These are phyloP conservation scores for Cucumis variabilis DNA, from an alignment of 331 rosid genomes.

Conservation along the genomic window DNA sequence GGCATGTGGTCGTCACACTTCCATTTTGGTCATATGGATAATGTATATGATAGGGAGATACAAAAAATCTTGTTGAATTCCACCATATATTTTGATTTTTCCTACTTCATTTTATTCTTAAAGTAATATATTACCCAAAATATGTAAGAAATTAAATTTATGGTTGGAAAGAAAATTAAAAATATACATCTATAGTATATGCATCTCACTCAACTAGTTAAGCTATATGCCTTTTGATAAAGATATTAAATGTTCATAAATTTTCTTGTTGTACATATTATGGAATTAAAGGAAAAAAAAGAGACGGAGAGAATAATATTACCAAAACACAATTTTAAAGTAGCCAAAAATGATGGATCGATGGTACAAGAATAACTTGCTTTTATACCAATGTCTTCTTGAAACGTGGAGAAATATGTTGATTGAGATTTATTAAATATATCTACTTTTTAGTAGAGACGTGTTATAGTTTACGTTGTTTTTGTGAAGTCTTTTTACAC, in stretches of 20 bases:
- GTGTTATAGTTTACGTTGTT: not conserved
- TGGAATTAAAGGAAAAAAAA: too few relatives aligned
- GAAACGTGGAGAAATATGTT: not conserved
- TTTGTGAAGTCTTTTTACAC: not conserved
- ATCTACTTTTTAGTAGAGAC: not conserved
- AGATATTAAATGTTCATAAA: too few relatives aligned
- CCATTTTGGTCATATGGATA: conserved; percentile 17
- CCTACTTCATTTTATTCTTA: too few relatives aligned
- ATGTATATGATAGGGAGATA: not conserved
- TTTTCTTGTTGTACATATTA: not conserved
- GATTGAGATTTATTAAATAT: not conserved
- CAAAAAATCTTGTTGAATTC: not conserved
- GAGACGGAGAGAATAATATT: not conserved
- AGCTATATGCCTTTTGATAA: too few relatives aligned
- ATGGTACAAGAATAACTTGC: not conserved
- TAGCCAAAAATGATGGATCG: not conserved
- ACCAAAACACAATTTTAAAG: not conserved
- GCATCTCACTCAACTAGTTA: not conserved
- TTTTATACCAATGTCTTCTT: not conserved
- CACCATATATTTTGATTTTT: not conserved
- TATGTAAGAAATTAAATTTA: too few relatives aligned
- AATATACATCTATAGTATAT: too few relatives aligned
- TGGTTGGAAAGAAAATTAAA: not conserved
- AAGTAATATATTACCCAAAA: too few relatives aligned
- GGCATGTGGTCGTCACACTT: conserved; percentile 33